Base-by-base conservation (phyloP, 371 early-diverging fungal species). In the Mucor piriformis region DNA sequence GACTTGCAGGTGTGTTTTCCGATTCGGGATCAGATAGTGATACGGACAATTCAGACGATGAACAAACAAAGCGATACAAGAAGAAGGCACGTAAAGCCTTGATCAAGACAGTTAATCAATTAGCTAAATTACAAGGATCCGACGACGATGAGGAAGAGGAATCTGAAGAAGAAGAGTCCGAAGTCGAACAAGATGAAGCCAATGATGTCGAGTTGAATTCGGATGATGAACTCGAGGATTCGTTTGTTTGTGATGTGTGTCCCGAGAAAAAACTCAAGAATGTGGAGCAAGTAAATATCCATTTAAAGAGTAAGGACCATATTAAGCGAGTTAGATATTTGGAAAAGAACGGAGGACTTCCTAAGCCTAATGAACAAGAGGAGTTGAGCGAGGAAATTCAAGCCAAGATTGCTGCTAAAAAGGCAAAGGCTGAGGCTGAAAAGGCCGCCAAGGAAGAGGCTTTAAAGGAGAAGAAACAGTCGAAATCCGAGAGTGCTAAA, bases 251-350 rank as follows among this genome's bases (percentile, higher is more conserved):
- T 49, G 60, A 74, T 29, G 63, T 70, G 18, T 74, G 71, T 32
- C 66, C 74, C 23, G 63, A 71, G 27, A 71, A 66, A 46, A 27
- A 55, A 12, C 44, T 74, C n/a, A 64, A 68, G 35, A 59, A 42
- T 42, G 66, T 60, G 13, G 38, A 59, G 8, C 69, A 66, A 50
- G 74, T 74, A 1, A 59, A 74, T 21, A 43, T 57, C 11, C 74
- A 74, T 49, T 66, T 74, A 48, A 46, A 73, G 52, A 69, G 70
- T 51, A 66, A 70, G 53, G 51, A 54, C 13, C 69, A 69, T 35
- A 29, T 37, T n/a, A 52, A 59, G 51, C 44, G 69, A 34, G 18
- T 53, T n/a, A 57, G 51, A 54, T 64, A 50, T 24, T 54, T 64
- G n/a, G 29, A 57, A 42, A 68, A 56, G 43, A 38, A 56, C 21